Percentiles rank a stretch among this genome's conserved stretches.
These are phyloP conservation scores for Daedaleopsis nitida DNA, from an alignment of 768 basidiomycete species.

Conservation along the genomic window DNA sequence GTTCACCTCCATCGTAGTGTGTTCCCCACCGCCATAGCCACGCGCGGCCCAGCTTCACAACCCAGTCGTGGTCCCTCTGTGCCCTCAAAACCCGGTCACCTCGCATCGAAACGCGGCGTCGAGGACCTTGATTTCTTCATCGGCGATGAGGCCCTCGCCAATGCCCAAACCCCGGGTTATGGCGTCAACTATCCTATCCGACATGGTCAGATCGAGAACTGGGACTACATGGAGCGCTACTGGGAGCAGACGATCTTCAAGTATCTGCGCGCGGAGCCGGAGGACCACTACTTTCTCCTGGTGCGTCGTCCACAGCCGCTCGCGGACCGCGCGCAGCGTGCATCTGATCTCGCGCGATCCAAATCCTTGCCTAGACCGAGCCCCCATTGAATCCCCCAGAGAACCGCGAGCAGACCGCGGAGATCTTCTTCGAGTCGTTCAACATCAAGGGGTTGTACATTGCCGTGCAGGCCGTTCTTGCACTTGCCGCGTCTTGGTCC, in stretches of 20 bases:
- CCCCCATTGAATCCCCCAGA: conserved; percentile 98
- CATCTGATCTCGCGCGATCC: conserved; percentile 6
- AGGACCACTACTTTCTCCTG: conserved; percentile 97
- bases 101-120: conserved; percentile 95
- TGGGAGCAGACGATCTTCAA: conserved; percentile 99
- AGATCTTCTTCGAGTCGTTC: conserved; percentile 99
- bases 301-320: conserved; percentile 51
- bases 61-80: conserved; percentile 70
- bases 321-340: not conserved
- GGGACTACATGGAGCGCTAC: conserved; percentile 98
- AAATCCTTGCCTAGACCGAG: conserved; percentile 71
- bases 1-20: conserved; percentile 51
- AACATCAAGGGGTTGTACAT: conserved; percentile 99
- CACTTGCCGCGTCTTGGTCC: conserved; percentile 96
- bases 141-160: conserved; percentile 96
- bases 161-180: conserved; percentile 93
- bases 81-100: conserved; percentile 84
- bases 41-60: conserved; percentile 70
- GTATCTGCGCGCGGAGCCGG: conserved; percentile 96
- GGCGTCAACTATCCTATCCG: conserved; percentile 95
- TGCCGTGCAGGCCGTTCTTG: conserved; percentile 97
- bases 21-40: conserved; percentile 98
- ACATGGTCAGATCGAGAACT: conserved; percentile 97
- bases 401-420: conserved; percentile 98
- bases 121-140: conserved; percentile 99